Evolutionary conservation across 345 rosid genomes (phyloP), one percentile per base, ranked within the genome.

Genomic region (Populus simonii): DNA sequence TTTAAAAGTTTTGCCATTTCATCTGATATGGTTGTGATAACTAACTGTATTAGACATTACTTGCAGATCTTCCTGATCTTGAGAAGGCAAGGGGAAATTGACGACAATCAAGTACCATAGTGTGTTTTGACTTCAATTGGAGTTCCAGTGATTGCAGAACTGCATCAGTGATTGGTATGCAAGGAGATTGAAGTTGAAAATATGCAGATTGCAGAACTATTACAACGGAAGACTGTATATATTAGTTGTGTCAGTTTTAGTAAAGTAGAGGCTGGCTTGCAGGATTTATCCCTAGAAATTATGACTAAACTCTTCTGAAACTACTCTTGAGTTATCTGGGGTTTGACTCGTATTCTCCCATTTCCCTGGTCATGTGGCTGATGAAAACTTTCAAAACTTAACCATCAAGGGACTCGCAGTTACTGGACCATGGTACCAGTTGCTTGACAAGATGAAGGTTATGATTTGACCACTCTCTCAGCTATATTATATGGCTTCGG

Each of bases 61-160:
- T 45, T 84, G 81, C 92, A 93, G 99, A 96, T 87, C 94, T 96
- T 80, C 99, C 98, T 25, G 99, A 96, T 84, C 80, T 96, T 90
- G 99, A 93, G 80, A 96, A 92, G 92, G 97, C 92, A 49, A 87
- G 96, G 88, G 89, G 88, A 80, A 87, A 33, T 73, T 75, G 61
- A 53, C 59, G 59, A 78, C 22, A 74, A 51, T 33, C 22, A n/a
- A n/a, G 62, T 29, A 59, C 62, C 6, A 35, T 18, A 49, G 38
- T 67, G 8, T 36, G 71, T n/a, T 27, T 25, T 25, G 23, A 23
- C 65, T 66, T 38, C 69, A 71, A 38, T 10, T n/a, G 38, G 7
- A 25, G 53, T 55, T 45, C 4, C 41, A 55, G 17, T 27, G 61
- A 33, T 43, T 65, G 17, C 66, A 10, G 17, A 39, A 75, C 29